These are phyloP conservation scores for Clavispora santaluciae DNA, from an alignment of 805 yeast species.

Conservation along the genomic window DNA sequence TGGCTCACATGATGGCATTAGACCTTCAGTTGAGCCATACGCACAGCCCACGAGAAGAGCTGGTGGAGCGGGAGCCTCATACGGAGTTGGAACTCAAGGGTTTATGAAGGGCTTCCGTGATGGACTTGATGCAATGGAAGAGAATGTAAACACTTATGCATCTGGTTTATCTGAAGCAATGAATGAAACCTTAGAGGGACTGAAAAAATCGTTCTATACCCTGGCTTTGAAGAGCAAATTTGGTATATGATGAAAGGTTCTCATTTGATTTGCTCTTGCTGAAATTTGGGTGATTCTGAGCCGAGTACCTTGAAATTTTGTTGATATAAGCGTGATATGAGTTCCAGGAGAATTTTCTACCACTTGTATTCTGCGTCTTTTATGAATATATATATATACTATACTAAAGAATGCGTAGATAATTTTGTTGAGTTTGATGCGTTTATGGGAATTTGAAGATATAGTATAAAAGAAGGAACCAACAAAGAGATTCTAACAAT, in stretches of 20 bases:
- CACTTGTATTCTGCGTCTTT: no score
- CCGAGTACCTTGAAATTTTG: no score
- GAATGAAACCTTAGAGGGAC: slow-evolving; percentile 46
- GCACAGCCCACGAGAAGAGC: slow-evolving; percentile 44
- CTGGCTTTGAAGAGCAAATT: slow-evolving; percentile 50
- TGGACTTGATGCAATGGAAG: slow-evolving; percentile 51
- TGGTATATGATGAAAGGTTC: no score
- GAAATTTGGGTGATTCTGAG: no score
- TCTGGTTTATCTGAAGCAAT: slow-evolving; percentile 48
- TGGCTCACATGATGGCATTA: slow-evolving; percentile 18
- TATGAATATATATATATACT: slow-evolving; percentile 20
- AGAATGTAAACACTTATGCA: slow-evolving; percentile 54
- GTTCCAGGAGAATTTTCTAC: no score
- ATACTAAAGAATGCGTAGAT: neutral
- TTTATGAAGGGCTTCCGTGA: slow-evolving; percentile 44
- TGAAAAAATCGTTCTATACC: slow-evolving; percentile 46
- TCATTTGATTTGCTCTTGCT: no score
- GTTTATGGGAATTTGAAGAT: no score
- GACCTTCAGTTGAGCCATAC: slow-evolving; percentile 24
- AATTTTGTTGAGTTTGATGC: no score
- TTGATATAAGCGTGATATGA: no score
- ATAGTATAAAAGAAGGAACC: no score
- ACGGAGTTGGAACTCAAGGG: slow-evolving; percentile 36
- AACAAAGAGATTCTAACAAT: no score
- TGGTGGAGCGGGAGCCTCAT: slow-evolving; percentile 12